Evolutionary conservation across 225 moss, liverwort and hornwort species (phyloP).

Genomic region (Pseudisothecium myosuroides): DNA sequence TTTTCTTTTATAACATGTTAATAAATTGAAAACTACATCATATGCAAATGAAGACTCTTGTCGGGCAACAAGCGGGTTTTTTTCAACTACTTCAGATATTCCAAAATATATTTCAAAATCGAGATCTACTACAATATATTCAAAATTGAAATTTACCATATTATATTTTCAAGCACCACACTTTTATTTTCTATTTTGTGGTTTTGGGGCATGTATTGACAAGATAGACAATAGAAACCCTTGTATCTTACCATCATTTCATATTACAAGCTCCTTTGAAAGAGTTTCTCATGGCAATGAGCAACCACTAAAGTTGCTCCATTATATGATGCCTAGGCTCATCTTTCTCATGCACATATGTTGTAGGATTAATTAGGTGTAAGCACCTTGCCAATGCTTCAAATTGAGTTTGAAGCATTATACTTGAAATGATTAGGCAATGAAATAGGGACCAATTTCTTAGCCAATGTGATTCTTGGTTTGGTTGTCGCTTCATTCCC

Average conservation of each 20-base stretch:
- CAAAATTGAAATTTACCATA: neutral
- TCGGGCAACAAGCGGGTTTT: accelerated
- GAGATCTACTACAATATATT: too few relatives aligned
- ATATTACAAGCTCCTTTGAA: neutral
- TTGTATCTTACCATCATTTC: neutral
- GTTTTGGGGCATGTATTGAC: neutral
- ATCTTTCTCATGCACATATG: neutral
- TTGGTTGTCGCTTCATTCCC: neutral
- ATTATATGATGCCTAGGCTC: accelerated
- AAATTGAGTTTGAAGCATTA: neutral
- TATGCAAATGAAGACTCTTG: neutral
- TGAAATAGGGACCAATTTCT: too few relatives aligned
- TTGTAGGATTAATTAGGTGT: neutral
- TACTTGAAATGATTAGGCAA: neutral
- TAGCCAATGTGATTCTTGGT: accelerated
- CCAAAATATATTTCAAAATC: too few relatives aligned
- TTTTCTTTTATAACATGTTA: neutral
- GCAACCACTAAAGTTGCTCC: neutral
- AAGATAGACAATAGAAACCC: neutral
- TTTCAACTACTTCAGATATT: too few relatives aligned
- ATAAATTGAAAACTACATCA: neutral
- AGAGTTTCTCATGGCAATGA: neutral
- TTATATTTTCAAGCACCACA: too few relatives aligned
- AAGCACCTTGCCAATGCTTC: neutral
- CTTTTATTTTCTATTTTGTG: neutral